Evolutionary conservation across 2,329 filamentous ascomycete genomes (phyloP), one percentile per base, ranked within the genome.

Genomic region (Balansia obtecta): DNA sequence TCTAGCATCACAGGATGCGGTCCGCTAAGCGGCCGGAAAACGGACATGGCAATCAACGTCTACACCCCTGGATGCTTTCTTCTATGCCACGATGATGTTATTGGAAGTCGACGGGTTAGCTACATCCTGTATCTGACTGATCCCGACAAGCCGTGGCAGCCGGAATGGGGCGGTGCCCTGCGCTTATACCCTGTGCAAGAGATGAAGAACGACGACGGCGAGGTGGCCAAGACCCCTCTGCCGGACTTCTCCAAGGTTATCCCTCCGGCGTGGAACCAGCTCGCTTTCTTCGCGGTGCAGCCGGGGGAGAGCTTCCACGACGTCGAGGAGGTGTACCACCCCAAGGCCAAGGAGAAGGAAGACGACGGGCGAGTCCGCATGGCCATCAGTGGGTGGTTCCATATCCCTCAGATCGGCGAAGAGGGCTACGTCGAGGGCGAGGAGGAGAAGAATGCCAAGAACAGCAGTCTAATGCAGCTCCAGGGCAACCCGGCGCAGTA

Each of bases 261-360:
- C 53, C 90, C 93, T 0, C 93, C 93, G 0, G 88, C 90, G 0
- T 98, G 91, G 82, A 96, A 97, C 67, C 93, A 98, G 71, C 76
- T 98, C 53, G 93, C 87, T 60, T 98, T 98, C 77, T 98, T 98
- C 67, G 89, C 90, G 16, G 94, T 98, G 7, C 89, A 96, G 70
- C 93, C 93, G 0, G 93, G 93, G n/a, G 84, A 95, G 75, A 97
- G 91, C 66, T 98, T 97, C 68, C 93, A 98, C 68, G 93, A 98
- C 65, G 93, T 98, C 50, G 91, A 97, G 70, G 93, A 98, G 69
- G 93, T 98, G 4, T 97, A 96, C 69, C 82, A 86, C 64, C 76
- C 80, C 60, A 73, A 70, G 55, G 74, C 64, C 53, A 73, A 71
- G 63, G 76, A 71, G 59, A 78, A 80, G 67, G 80, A 75, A 65